Base-by-base conservation (phyloP, 345 rosid genomes). In the Noccaea bulbosa region DNA sequence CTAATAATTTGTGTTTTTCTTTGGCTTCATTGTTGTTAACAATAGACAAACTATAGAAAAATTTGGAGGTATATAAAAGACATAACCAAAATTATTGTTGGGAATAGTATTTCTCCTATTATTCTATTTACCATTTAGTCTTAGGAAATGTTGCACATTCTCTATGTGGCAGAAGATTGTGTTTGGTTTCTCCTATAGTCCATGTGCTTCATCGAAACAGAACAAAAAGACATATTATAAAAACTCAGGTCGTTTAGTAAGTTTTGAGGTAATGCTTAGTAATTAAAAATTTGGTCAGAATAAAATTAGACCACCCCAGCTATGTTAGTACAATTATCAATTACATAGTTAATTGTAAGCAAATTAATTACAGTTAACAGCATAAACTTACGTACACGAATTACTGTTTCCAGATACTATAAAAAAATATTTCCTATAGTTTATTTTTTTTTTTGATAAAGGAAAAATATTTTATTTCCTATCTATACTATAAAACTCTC, bases 131-230 rank as follows among this genome's bases (percentile, higher is more conserved):
- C 11, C 27, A 41, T 66, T 66, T 39, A 15, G 1, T 41, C 32
- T 7, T 11, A 41, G 12, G 4, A 65, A 22, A 48, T 65, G 20
- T 65, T 65, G 58, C 50, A 39, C 38, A 64, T 48, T 49, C 20
- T 8, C 22, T 52, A 22, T 39, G 70, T 39, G 9, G 70, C 70
- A 24, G 30, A 41, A 33, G 39, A 22, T 44, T 30, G 16, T 44
- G 17, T 54, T 17, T 24, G 34, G 34, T 41, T 54, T 33, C 70
- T 30, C 49, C 33, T 22, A 20, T 32, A 17, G 6, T 17, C 46
- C 57, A 68, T 75, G 50, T 40, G 69, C 51, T 32, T 41, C 52
- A 52, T 53, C 50, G 60, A 11, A 38, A n/a, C 5, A 39, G 12
- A 37, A 5, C 34, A 14, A 30, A 4, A 2, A 2, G 4, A 27